Base-by-base conservation (phyloP, 352 stramenopile species). In the Phytophthora capsici region DNA sequence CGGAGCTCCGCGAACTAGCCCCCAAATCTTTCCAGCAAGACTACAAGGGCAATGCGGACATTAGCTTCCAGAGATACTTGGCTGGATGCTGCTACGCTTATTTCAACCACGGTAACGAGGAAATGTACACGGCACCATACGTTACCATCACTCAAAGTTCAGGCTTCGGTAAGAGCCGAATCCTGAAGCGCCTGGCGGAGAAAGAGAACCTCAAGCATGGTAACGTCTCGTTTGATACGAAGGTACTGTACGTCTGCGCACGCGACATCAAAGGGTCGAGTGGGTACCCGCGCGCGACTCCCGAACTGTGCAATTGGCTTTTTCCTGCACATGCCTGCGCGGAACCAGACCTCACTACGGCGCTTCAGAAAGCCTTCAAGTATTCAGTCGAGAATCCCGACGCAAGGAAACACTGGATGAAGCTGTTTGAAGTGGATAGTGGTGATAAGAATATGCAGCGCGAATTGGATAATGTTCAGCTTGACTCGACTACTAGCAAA, bases 111-210 rank as follows among this genome's bases (percentile, higher is more conserved):
- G 25, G 7, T 6, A 3, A 41, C n/a, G n/a, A n/a, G n/a, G n/a
- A n/a, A n/a, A n/a, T n/a, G 17, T 60, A 50, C 38, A 23, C 3
- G 1, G 25, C 25, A 10, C 52, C 52, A 3, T 60, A 36, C 9
- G n/a, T 44, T 3, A 36, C 26, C 6, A 16, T 60, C 17, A 41
- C 19, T 20, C 52, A 60, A 17, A 60, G 38, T 38, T 60, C 52
- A 26, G 38, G 26, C 17, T 10, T 12, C 13, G 14, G 10, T 7
- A 34, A 22, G 25, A 7, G 38, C 19, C 38, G 40, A 4, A 16
- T 60, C 13, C 17, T 60, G 28, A 12, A 25, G 1, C 6, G 23
- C 13, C 14, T 51, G 19, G 26, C 52, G 6, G 20, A 48, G 22
- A 19, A 17, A 9, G 12, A 10, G 14, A 12, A 20, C 4, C 4